A percentile compares a stretch with the other conserved stretches of the same genome.
phyloP scores from a whole-genome alignment of 31 red algal species.

The Odonthalia washingtoniensis region DNA sequence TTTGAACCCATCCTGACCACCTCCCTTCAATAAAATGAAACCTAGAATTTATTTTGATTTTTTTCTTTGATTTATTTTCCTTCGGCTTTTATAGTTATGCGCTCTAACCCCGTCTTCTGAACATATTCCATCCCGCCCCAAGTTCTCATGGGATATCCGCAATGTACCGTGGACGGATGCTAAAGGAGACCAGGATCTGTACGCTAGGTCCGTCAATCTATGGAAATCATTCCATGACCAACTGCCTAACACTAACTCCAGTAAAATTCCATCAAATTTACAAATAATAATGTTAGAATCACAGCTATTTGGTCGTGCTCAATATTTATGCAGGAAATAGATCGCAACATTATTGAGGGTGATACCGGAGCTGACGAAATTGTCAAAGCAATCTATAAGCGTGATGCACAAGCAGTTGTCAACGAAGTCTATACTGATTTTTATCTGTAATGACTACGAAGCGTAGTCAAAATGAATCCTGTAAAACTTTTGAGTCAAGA shows the following conservation, averaged over 20 bases:
- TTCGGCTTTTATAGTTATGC: too few species aligned
- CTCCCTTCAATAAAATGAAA: too few species aligned
- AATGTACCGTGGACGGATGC: slow-evolving; percentile 25
- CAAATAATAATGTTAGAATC: slow-evolving; percentile 33
- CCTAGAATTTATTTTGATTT: too few species aligned
- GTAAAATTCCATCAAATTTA: background rate
- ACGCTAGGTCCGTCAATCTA: background rate
- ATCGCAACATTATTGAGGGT: background rate
- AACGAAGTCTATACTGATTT: slow-evolving; percentile 28
- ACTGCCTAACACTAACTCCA: background rate
- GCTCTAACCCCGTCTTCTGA: too few species aligned
- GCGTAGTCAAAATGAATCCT: slow-evolving; percentile 21
- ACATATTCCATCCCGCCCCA: background rate
- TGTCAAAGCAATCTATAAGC: background rate
- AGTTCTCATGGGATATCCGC: slow-evolving; percentile 30
- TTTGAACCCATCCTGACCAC: too few species aligned
- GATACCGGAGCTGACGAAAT: background rate
- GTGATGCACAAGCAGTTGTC: slow-evolving; percentile 27
- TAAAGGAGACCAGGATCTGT: slow-evolving; percentile 15
- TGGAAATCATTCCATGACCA: slow-evolving; percentile 26
- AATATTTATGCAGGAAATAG: background rate
- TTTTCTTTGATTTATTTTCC: too few species aligned
- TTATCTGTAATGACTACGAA: slow-evolving; percentile 17
- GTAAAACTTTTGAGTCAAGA: slow-evolving; percentile 24
- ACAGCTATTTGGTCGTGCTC: slow-evolving; percentile 42